Evolutionary conservation across 2,329 filamentous ascomycete genomes (phyloP).

Genomic region (Hymenoscyphus fructigenus): DNA sequence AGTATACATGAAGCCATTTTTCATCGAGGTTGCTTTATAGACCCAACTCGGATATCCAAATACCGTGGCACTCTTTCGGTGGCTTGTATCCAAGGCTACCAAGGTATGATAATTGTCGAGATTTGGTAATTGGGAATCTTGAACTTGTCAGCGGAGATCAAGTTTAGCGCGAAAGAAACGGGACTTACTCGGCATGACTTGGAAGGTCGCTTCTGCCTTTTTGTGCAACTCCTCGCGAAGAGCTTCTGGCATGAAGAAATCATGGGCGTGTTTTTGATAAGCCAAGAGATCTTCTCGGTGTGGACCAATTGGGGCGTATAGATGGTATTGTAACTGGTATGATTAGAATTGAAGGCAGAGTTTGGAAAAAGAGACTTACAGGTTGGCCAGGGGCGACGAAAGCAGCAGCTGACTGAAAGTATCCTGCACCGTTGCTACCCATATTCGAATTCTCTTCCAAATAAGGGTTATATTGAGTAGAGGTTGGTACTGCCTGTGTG

Average conservation of each 20-base stretch:
- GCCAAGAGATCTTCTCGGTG: slow-evolving; percentile 76
- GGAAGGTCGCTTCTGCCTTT: slow-evolving; percentile 80
- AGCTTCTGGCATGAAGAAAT: slow-evolving; percentile 88
- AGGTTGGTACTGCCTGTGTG: slow-evolving; percentile 48
- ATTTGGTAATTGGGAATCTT: slow-evolving; percentile 68
- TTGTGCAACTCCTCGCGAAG: slow-evolving; percentile 85
- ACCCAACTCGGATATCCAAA: slow-evolving; percentile 93
- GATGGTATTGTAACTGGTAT: slow-evolving; percentile 78
- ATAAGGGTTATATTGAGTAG: slow-evolving; percentile 69
- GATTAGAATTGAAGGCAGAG: slow-evolving; percentile 23
- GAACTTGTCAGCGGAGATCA: slow-evolving; percentile 19
- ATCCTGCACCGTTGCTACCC: slow-evolving; percentile 55
- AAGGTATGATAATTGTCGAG: slow-evolving; percentile 91
- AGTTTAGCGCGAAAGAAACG: neutral
- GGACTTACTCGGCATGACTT: slow-evolving; percentile 73
- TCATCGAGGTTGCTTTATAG: slow-evolving; percentile 88
- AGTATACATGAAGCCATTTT: slow-evolving; percentile 86
- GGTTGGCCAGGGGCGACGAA: slow-evolving; percentile 58
- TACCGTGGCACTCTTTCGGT: slow-evolving; percentile 72
- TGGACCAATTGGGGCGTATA: slow-evolving; percentile 87
- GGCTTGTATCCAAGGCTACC: slow-evolving; percentile 80
- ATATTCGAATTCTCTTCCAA: slow-evolving; percentile 67
- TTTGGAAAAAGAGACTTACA: slow-evolving; percentile 41
- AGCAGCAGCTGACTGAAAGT: slow-evolving; percentile 59
- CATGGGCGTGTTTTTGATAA: slow-evolving; percentile 83